phyloP scores from a whole-genome alignment of 202 grass and related monocot genomes.

The Tripidium arundinaceum region DNA sequence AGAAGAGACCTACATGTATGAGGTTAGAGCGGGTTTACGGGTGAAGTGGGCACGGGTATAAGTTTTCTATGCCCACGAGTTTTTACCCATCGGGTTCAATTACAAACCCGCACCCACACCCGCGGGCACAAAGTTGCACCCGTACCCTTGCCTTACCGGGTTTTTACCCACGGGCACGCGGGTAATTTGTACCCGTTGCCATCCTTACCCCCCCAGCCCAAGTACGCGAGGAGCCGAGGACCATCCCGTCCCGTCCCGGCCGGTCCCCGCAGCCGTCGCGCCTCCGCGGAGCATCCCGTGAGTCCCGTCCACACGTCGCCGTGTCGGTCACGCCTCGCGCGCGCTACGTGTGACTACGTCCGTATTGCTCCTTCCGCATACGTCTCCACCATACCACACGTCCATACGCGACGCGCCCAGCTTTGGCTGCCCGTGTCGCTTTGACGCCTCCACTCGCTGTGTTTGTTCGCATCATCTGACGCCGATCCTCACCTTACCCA shows the following conservation, averaged over 20 bases:
- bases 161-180: too few species aligned
- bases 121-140: too few species aligned
- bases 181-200: too few species aligned
- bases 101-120: too few species aligned
- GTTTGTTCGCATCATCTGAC: not conserved
- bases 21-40: too few species aligned
- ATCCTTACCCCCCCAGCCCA: not conserved
- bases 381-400: not conserved
- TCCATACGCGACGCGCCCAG: not conserved
- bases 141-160: too few species aligned
- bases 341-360: not conserved
- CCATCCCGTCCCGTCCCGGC: not conserved
- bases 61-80: too few species aligned
- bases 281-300: not conserved
- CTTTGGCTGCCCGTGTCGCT: not conserved
- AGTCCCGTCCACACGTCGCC: not conserved
- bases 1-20: too few species aligned
- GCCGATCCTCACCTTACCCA: not conserved
- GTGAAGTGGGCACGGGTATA: too few species aligned
- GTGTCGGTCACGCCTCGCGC: not conserved
- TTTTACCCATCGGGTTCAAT: too few species aligned
- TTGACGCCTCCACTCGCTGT: not conserved
- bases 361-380: not conserved
- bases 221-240: not conserved
- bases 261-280: not conserved